phyloP scores from a whole-genome alignment of 805 yeast genomes.

The Ogataea minuta region DNA sequence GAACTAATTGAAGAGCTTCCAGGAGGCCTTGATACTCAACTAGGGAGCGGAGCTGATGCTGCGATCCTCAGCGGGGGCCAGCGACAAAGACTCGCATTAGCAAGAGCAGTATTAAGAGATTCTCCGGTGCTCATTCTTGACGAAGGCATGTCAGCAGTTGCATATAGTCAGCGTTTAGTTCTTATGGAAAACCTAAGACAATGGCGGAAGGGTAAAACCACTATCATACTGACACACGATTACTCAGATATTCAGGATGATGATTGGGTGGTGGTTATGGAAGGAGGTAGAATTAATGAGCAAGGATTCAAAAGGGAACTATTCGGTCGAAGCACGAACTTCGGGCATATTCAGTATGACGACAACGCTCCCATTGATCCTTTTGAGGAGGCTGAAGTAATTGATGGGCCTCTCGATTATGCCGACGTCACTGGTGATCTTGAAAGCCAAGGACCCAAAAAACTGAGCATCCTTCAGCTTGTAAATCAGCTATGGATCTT shows the following conservation, averaged over 20 bases:
- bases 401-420: background rate
- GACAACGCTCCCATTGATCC: background rate
- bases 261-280: conserved; percentile 59
- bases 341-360: background rate
- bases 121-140: conserved; percentile 78
- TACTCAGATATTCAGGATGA: conserved; percentile 49
- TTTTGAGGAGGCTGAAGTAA: background rate
- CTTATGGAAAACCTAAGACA: conserved; percentile 50
- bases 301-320: conserved; percentile 6
- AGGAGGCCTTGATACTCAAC: conserved; percentile 50
- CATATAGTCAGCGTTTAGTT: conserved; percentile 43
- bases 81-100: conserved; percentile 76
- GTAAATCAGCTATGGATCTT: conserved; percentile 11
- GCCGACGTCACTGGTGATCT: conserved; percentile 3
- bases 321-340: background rate
- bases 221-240: conserved; percentile 82
- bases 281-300: conserved; percentile 12
- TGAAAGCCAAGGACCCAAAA: conserved; percentile 12
- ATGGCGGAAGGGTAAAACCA: conserved; percentile 70
- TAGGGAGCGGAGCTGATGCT: conserved; percentile 42
- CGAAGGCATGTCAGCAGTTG: conserved; percentile 84
- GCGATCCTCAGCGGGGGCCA: conserved; percentile 84
- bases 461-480: background rate
- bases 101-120: conserved; percentile 75
- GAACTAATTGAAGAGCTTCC: conserved; percentile 49